Percentiles rank a stretch among this genome's conserved stretches.
phyloP scores from a whole-genome alignment of 2,329 filamentous ascomycete species.

The Thielaviopsis ethacetica region DNA sequence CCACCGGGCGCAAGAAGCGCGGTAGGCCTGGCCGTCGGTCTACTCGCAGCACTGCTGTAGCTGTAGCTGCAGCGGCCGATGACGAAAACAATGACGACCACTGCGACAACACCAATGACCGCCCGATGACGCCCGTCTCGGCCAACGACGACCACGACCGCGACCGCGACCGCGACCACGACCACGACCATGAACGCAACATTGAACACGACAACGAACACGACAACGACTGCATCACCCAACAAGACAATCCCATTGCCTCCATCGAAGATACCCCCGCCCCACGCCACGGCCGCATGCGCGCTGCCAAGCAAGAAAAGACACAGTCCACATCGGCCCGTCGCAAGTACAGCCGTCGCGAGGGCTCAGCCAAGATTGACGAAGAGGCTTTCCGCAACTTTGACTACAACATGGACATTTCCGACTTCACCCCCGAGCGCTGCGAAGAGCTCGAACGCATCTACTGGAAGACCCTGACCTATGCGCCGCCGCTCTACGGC shows the following conservation, averaged over 20 bases:
- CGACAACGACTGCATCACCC: slow-evolving; percentile 20
- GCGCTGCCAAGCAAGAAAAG: slow-evolving; percentile 27
- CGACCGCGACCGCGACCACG: slow-evolving; percentile 15
- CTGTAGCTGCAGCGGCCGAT: slow-evolving; percentile 24
- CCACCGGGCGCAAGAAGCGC: slow-evolving; percentile 21
- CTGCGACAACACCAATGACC: too few species aligned
- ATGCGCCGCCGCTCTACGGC: slow-evolving; percentile 85
- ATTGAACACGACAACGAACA: slow-evolving; percentile 18
- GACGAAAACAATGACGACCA: slow-evolving; percentile 18
- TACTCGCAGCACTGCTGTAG: slow-evolving; percentile 15
- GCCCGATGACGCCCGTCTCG: too few species aligned
- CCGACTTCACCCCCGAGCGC: slow-evolving; percentile 78
- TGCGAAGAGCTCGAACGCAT: slow-evolving; percentile 87
- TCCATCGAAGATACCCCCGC: slow-evolving; percentile 25
- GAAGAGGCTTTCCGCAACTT: slow-evolving; percentile 83
- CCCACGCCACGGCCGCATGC: slow-evolving; percentile 29
- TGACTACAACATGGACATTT: slow-evolving; percentile 74
- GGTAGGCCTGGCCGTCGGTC: slow-evolving; percentile 22
- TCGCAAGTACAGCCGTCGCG: slow-evolving; percentile 69
- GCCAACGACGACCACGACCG: slow-evolving; percentile 18
- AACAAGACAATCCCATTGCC: slow-evolving; percentile 26
- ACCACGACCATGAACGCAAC: slow-evolving; percentile 17
- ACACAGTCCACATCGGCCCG: slow-evolving; percentile 69
- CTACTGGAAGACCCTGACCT: slow-evolving; percentile 96
- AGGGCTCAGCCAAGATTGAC: slow-evolving; percentile 64